phyloP scores from a whole-genome alignment of 1,284 basidiomycete species.

The Sutorius eximius region DNA sequence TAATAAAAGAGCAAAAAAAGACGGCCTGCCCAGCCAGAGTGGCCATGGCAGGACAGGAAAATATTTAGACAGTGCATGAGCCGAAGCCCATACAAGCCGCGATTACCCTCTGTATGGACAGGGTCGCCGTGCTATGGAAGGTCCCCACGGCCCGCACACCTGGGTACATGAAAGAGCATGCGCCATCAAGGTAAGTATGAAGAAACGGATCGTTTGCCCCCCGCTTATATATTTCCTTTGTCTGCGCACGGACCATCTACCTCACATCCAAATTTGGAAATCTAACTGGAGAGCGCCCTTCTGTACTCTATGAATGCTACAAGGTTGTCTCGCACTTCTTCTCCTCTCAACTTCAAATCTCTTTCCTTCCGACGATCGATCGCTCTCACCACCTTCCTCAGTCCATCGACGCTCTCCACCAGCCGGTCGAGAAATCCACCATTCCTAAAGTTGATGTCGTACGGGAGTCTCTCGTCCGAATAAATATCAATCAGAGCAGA shows the following conservation, averaged over 20 bases:
- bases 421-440: slow-evolving; percentile 56
- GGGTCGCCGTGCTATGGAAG: slow-evolving; percentile 53
- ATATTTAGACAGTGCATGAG: slow-evolving; percentile 38
- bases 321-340: slow-evolving; percentile 81
- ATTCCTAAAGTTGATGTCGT: slow-evolving; percentile 80
- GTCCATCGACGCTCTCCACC: slow-evolving; percentile 51
- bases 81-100: slow-evolving; percentile 36
- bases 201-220: accelerated
- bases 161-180: slow-evolving; percentile 37
- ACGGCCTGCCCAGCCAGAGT: slow-evolving; percentile 39
- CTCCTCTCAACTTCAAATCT: slow-evolving; percentile 60
- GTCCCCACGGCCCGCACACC: slow-evolving; percentile 45
- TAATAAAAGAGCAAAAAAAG: slow-evolving; percentile 9
- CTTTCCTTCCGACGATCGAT: slow-evolving; percentile 60
- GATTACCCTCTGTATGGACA: slow-evolving; percentile 37
- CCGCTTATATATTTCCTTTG: neutral
- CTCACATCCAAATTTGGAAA: neutral
- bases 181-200: slow-evolving; percentile 17
- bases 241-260: slow-evolving; percentile 15
- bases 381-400: slow-evolving; percentile 58
- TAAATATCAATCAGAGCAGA: slow-evolving; percentile 94
- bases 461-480: slow-evolving; percentile 84
- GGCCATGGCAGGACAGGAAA: slow-evolving; percentile 34
- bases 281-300: slow-evolving; percentile 43
- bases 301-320: slow-evolving; percentile 89